phyloP scores from a whole-genome alignment of 2,329 filamentous ascomycete genomes.

The Sporothrix curviconia region DNA sequence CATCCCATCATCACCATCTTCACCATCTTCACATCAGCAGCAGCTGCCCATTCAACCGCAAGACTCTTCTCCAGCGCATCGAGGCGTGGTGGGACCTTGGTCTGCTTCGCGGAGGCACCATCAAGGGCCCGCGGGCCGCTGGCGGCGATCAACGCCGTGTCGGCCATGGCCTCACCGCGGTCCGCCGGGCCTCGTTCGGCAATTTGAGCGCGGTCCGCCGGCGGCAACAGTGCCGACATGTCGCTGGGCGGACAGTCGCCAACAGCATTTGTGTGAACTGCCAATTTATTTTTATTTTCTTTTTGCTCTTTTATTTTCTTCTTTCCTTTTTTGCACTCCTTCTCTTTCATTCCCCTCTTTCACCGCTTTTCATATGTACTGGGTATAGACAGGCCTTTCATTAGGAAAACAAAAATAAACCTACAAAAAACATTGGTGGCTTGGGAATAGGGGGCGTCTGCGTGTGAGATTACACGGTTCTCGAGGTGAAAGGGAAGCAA shows the following conservation, averaged over 20 bases:
- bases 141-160: background rate
- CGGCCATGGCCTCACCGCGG: background rate
- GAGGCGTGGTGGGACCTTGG: constrained; percentile 52
- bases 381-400: background rate
- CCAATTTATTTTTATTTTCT: background rate
- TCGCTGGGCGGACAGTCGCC: background rate
- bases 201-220: too few species aligned
- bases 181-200: too few species aligned
- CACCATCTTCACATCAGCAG: too few species aligned
- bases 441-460: too few species aligned
- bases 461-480: too few species aligned
- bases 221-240: too few species aligned
- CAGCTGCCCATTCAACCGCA: too few species aligned
- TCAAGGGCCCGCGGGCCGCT: constrained; percentile 30
- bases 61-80: constrained; percentile 41
- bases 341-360: background rate
- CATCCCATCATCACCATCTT: too few species aligned
- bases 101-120: constrained; percentile 29
- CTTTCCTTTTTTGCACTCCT: background rate
- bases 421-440: background rate
- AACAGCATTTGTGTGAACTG: constrained; percentile 2
- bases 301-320: background rate
- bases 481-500: too few species aligned
- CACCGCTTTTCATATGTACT: too few species aligned
- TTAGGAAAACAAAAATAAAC: background rate